Evolutionary conservation across 2,329 filamentous ascomycete species (phyloP).

Genomic region (Fusarium nodosum): DNA sequence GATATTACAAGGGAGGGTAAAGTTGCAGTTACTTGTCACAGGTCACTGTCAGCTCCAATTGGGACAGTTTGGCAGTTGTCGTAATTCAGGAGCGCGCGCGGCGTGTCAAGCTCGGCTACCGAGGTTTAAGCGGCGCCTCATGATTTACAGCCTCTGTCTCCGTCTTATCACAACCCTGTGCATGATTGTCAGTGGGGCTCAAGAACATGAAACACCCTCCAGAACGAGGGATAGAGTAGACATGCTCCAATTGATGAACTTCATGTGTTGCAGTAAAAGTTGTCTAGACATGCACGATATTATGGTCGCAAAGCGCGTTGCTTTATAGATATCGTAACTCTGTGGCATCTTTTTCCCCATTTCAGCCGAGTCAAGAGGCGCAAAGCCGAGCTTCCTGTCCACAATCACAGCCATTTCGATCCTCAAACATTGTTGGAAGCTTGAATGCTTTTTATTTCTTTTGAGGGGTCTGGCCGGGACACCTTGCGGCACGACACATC

Average conservation of each 20-base stretch:
- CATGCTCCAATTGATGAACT: background rate
- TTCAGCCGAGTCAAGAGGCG: background rate
- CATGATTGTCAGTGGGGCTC: constrained; percentile 30
- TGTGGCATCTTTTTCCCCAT: background rate
- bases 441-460: constrained; percentile 45
- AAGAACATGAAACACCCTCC: constrained; percentile 19
- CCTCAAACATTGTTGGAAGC: constrained; percentile 30
- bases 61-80: constrained; percentile 53
- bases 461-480: constrained; percentile 39
- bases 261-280: background rate
- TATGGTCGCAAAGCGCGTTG: background rate
- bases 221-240: constrained; percentile 6
- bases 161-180: constrained; percentile 16
- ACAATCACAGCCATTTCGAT: background rate
- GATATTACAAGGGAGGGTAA: constrained; percentile 30
- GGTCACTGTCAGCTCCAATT: constrained; percentile 42
- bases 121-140: constrained; percentile 45
- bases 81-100: constrained; percentile 51
- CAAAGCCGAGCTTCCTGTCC: background rate
- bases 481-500: constrained; percentile 42
- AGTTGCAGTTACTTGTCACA: constrained; percentile 26
- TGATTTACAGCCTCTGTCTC: background rate
- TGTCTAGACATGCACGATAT: background rate
- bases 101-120: constrained; percentile 37
- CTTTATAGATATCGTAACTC: background rate